Base-by-base conservation (phyloP, 345 rosid genomes). In the Rhodamnia argentea region DNA sequence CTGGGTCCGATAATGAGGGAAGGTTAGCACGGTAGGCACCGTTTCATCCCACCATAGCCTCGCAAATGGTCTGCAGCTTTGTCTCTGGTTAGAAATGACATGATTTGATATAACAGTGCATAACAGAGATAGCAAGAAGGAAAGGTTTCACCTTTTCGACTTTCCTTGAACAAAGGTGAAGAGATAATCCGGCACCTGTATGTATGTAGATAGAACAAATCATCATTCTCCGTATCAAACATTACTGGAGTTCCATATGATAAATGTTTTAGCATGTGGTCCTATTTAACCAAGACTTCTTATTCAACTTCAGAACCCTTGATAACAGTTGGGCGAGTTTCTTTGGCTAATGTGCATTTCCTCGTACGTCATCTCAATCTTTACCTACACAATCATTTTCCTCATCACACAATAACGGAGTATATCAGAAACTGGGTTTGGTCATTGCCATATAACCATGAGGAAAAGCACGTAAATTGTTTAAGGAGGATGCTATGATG, bases 41-140 rank as follows among this genome's bases (percentile, higher is more conserved):
- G 98, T 96, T 87, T 97, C 98, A 82, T 97, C 99, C 98, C 99
- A 97, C 98, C 99, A 97, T 86, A 97, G 88, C 88, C 98, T 94
- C 11, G 88, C 98, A 90, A 93, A 97, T 23, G 98, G 98, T 85
- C 99, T 97, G 90, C 86, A 85, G 29, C 57, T 37, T 85, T 37
- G 86, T 20, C 42, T 26, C 62, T 53, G 13, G 52, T 75, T 82
- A 85, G 22, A 37, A 75, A 55, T 5, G 4, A 42, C 53, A 29
- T 50, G 84, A 83, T 13, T 51, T 52, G 84, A 50, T 26, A 51
- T 27, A 44, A 13, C 59, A 53, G 13, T 70, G 78, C 78, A 60
- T n/a, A 16, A 7, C 13, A 50, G 12, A 84, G 57, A 26, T 52
- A 37, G 18, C 62, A 70, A 47, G n/a, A 83, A 87, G 57, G 82